Conservation (phyloP, 495 filamentous ascomycete genomes). For the Polyplosphaeria fusca region DNA sequence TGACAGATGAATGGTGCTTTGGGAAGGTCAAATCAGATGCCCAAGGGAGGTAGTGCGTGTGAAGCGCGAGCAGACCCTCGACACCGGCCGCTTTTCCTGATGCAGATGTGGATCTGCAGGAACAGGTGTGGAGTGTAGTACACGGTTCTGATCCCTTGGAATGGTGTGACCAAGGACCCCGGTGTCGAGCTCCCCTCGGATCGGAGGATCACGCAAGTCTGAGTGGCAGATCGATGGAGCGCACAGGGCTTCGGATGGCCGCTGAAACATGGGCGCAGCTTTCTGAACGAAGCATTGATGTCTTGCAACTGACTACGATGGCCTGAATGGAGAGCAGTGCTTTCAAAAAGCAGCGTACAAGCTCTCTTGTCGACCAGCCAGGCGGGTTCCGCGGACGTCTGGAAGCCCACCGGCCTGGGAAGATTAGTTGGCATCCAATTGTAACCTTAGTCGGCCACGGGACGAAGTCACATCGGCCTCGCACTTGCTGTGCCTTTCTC, state of each 20-base stretch:
- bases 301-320: too few relatives aligned
- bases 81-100: conserved; percentile 18
- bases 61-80: conserved; percentile 18
- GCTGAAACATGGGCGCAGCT: too few relatives aligned
- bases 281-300: too few relatives aligned
- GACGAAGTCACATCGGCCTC: neutral
- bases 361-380: neutral
- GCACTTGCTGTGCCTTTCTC: neutral
- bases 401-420: conserved; percentile 10
- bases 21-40: conserved; percentile 27
- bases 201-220: too few relatives aligned
- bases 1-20: conserved; percentile 10
- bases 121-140: conserved; percentile 10
- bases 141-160: conserved; percentile 4
- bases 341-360: too few relatives aligned
- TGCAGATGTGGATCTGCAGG: conserved; percentile 18
- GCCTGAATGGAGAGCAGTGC: too few relatives aligned
- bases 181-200: too few relatives aligned
- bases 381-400: conserved; percentile 12
- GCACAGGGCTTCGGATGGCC: too few relatives aligned
- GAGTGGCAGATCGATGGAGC: too few relatives aligned
- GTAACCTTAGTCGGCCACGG: conserved; percentile 1
- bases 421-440: conserved; percentile 22
- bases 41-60: neutral
- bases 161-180: conserved; percentile 14